Evolutionary conservation across 78 protist species (phyloP).

Genomic region (Diacronema lutheri): DNA sequence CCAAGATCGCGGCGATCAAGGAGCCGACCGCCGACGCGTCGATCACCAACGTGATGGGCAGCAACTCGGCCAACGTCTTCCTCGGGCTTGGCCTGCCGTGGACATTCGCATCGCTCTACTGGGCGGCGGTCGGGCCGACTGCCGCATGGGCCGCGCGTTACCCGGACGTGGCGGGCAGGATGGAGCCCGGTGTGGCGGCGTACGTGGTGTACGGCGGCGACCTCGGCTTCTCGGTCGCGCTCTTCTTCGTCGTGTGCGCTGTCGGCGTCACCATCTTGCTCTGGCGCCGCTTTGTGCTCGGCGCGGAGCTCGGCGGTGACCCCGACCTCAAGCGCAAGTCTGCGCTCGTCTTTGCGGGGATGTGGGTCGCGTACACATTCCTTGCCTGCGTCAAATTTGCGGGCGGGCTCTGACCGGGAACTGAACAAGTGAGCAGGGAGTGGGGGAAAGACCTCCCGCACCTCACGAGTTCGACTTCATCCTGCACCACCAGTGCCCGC

Average conservation of each 20-base stretch:
- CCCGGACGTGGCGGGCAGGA: background rate
- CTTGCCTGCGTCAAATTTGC: no score
- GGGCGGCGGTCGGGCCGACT: background rate
- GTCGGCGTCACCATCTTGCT: background rate
- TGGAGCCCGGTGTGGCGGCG: background rate
- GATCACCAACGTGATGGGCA: constrained; percentile 39
- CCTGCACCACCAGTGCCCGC: no score
- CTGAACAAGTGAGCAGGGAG: no score
- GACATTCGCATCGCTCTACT: constrained; percentile 28
- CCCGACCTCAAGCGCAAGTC: no score
- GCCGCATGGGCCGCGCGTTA: background rate
- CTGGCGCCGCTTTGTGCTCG: background rate
- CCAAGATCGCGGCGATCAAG: constrained; percentile 8
- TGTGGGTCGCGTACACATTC: constrained; percentile 46
- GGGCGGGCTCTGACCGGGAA: no score
- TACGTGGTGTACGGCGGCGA: background rate
- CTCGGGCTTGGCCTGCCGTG: constrained; percentile 47
- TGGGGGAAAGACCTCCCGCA: no score
- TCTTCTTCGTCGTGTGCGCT: background rate
- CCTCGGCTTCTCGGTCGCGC: constrained; percentile 22
- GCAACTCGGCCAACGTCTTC: constrained; percentile 47
- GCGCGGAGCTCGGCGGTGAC: constrained; percentile 45
- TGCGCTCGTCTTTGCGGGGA: background rate
- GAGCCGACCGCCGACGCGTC: constrained; percentile 35
- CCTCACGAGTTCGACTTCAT: no score